Percentiles rank a stretch among this genome's conserved stretches.
phyloP scores from a whole-genome alignment of 2,329 filamentous ascomycete genomes.

The Curvularia hawaiiensis region DNA sequence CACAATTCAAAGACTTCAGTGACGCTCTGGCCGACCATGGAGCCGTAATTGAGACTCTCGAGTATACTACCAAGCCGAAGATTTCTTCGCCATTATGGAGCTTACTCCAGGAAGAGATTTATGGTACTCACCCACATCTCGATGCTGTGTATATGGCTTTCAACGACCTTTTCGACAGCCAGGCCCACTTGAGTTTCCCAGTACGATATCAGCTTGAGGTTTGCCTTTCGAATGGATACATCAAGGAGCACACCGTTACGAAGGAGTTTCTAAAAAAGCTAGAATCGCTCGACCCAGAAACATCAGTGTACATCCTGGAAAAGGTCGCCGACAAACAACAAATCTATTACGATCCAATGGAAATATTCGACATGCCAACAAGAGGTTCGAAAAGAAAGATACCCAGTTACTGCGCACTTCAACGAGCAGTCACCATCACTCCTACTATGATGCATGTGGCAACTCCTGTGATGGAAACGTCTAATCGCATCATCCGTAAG shows the following conservation, averaged over 20 bases:
- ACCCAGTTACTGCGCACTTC: slow-evolving; percentile 74
- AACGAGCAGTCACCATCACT: slow-evolving; percentile 79
- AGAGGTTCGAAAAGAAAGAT: slow-evolving; percentile 50
- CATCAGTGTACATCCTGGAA: slow-evolving; percentile 73
- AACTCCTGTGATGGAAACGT: slow-evolving; percentile 80
- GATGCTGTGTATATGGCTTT: slow-evolving; percentile 13
- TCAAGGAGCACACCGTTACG: slow-evolving; percentile 78
- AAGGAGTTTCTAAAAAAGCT: slow-evolving; percentile 70
- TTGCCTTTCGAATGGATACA: slow-evolving; percentile 78
- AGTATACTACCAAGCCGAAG: slow-evolving; percentile 50
- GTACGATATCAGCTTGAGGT: slow-evolving; percentile 92
- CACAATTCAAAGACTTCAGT: slow-evolving; percentile 53
- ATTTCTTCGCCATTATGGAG: slow-evolving; percentile 25
- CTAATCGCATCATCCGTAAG: slow-evolving; percentile 82
- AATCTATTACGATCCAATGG: slow-evolving; percentile 71
- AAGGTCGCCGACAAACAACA: slow-evolving; percentile 70
- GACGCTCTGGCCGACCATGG: slow-evolving; percentile 74
- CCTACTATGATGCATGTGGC: slow-evolving; percentile 81
- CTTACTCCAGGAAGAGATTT: slow-evolving; percentile 39
- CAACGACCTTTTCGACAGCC: slow-evolving; percentile 40
- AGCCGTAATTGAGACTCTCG: slow-evolving; percentile 57
- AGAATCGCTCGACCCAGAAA: slow-evolving; percentile 53
- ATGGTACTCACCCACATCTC: slow-evolving; percentile 31
- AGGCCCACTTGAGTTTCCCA: slow-evolving; percentile 57
- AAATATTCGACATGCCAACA: slow-evolving; percentile 65